Base-by-base conservation (phyloP, 768 basidiomycete genomes). In the Hypsizygus marmoreus region DNA sequence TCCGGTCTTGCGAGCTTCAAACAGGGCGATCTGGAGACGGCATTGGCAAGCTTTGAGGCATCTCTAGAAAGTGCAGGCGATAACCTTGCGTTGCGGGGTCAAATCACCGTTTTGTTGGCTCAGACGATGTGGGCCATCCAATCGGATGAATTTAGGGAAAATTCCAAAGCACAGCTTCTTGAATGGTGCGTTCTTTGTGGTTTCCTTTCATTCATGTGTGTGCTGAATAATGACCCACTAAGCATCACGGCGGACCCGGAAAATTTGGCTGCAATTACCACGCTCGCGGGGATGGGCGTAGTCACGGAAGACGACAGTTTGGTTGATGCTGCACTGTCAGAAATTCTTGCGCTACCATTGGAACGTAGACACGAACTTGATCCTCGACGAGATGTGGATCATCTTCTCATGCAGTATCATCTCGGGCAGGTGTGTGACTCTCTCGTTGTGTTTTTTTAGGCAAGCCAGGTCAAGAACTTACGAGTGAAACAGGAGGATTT, bases 261-360 rank as follows among this genome's bases (percentile, higher is more conserved):
- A 50, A 91, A 94, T 58, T 61, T 93, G 39, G 73, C 78, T 43
- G 91, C 91, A 1, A 88, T 95, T 62, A 89, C 86, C 35, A 78
- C 84, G 0, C 77, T 97, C 1, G 88, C 89, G 0, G 88, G 88
- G n/a, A 92, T 97, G 81, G 93, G 91, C 9, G 82, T 93, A 44
- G 66, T 94, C 42, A 86, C 86, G 3, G 74, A 75, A 25, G 93
- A 95, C 56, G 83, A 87, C 25, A 77, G 75, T 26, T 75, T 97
- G 14, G 75, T 94, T 19, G 91, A 95, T 61, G 94, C 93, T 1
- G 88, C 92, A 0, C 68, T 95, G 10, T 84, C 88, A 0, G 93
- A 97, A 61, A 78, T 95, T 13, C 72, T 86, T 14, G 70, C 79
- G 0, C 70, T 93, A 17, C 79, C 91, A 0, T 58, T 84, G 13